Base-by-base conservation (phyloP, 208 protist genomes). In the Zelonia costaricensis region DNA sequence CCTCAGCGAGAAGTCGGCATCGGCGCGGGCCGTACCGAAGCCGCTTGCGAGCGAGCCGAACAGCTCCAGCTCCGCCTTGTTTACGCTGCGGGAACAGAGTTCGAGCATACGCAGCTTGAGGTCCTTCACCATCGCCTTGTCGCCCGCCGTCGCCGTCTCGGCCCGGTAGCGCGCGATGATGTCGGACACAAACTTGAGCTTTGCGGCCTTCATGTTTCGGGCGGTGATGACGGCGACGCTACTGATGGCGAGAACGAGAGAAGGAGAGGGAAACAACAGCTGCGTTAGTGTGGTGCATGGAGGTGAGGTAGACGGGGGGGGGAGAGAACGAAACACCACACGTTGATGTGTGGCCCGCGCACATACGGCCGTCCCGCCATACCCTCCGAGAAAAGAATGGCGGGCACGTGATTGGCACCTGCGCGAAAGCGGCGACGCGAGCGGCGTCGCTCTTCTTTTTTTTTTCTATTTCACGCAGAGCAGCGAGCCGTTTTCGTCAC, bases 21-120 rank as follows among this genome's bases (percentile, higher is more conserved):
- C 91, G 15, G 80, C 84, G 42, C 72, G 73, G 0, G 82, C 74
- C 53, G 84, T 87, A 58, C 85, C 91, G 65, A 96, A 96, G 16
- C 91, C 86, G 38, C 72, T 93, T 9, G 86, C 84, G 25, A 91
- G 84, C 1, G 91, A 96, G 10, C 91, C 91, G 48, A 96, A 94
- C 13, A 91, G 65, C 61, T 89, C 78, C 35, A 96, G 64, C 47
- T 84, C 70, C 10, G 73, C 81, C 58, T 96, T 96, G 75, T 96
- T 96, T 12, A 92, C 91, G 38, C 77, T 82, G 9, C 71, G 79
- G 31, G 75, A 63, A n/a, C 78, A 76, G 42, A 96, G 69, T 35
- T 92, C 86, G 0, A 84, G 31, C 15, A 96, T 65, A 23, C 91
- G 82, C 15, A 60, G 39, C 56, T 74, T 56, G 16, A 96, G 62